These are phyloP conservation scores for Eimeria necatrix DNA, from an alignment of 169 alveolate genomes.

Conservation along the genomic window DNA sequence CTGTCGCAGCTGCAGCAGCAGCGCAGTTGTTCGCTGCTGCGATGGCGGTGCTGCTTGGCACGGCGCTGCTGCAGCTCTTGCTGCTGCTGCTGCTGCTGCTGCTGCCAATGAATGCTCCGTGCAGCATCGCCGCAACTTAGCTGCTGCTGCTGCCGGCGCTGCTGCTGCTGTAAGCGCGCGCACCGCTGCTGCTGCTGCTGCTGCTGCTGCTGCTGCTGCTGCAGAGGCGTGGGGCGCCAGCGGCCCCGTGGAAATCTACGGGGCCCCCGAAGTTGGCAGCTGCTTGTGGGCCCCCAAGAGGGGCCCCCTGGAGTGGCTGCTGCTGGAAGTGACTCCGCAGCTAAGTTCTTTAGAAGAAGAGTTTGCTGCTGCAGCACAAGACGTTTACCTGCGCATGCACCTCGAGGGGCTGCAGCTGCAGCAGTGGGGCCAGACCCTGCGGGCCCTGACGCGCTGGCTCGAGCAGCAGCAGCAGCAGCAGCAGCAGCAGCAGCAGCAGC, in stretches of 20 bases:
- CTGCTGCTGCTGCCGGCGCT: not conserved
- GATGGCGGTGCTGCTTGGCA: not conserved
- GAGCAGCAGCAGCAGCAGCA: constrained; percentile 3
- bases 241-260: not conserved
- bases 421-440: not conserved
- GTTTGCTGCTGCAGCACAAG: not conserved
- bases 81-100: constrained; percentile 30
- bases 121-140: too few species aligned
- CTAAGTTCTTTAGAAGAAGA: not conserved
- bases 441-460: not conserved
- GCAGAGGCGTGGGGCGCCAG: constrained; percentile 57
- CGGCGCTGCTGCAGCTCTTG: not conserved
- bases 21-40: not conserved
- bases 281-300: not conserved
- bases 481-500: constrained; percentile 36
- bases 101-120: not conserved
- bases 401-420: constrained; percentile 8
- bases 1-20: constrained; percentile 10
- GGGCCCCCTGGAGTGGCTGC: not conserved
- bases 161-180: not conserved
- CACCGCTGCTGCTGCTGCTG: not conserved
- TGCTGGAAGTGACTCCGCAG: not conserved
- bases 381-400: constrained; percentile 47
- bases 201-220: constrained; percentile 8
- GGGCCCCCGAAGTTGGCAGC: not conserved